Percentiles rank a stretch among this genome's conserved stretches.
phyloP scores from a whole-genome alignment of 495 filamentous ascomycete species.

The Tuber aestivum region DNA sequence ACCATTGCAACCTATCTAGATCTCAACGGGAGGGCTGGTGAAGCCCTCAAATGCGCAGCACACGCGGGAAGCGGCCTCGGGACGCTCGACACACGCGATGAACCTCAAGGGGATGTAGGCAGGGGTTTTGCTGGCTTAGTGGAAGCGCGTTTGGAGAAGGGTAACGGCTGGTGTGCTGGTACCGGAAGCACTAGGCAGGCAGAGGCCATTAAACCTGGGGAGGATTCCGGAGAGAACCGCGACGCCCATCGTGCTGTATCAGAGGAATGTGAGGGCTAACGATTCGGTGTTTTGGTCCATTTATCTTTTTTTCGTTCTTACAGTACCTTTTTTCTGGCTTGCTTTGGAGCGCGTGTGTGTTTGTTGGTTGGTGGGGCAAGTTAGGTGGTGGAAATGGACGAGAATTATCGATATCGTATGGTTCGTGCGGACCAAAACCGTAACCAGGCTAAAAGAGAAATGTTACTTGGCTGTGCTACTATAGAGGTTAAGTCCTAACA shows the following conservation, averaged over 20 bases:
- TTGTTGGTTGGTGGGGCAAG: too few relatives aligned
- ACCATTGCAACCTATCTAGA: slow-evolving; percentile 55
- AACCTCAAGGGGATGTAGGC: slow-evolving; percentile 60
- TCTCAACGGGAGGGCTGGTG: slow-evolving; percentile 44
- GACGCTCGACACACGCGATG: slow-evolving; percentile 66
- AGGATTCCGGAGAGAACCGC: slow-evolving; percentile 79
- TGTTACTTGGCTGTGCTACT: too few relatives aligned
- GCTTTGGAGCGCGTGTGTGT: too few relatives aligned
- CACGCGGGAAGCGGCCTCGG: slow-evolving; percentile 58
- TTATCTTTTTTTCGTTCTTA: too few relatives aligned
- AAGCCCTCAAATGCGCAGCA: slow-evolving; percentile 49
- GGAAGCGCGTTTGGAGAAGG: slow-evolving; percentile 49
- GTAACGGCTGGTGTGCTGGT: slow-evolving; percentile 48
- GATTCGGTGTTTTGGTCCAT: slow-evolving; percentile 16
- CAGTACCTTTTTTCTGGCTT: too few relatives aligned
- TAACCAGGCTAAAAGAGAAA: too few relatives aligned
- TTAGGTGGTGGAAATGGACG: too few relatives aligned
- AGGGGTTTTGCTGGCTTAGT: slow-evolving; percentile 39
- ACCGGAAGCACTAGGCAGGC: slow-evolving; percentile 44
- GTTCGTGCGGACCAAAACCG: too few relatives aligned
- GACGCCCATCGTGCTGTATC: slow-evolving; percentile 68
- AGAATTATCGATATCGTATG: too few relatives aligned
- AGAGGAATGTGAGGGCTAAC: slow-evolving; percentile 36
- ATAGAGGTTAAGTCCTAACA: too few relatives aligned
- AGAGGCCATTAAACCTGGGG: slow-evolving; percentile 51